Evolutionary conservation across 495 filamentous ascomycete genomes (phyloP).

Genomic region (Tuber umbilicatum): DNA sequence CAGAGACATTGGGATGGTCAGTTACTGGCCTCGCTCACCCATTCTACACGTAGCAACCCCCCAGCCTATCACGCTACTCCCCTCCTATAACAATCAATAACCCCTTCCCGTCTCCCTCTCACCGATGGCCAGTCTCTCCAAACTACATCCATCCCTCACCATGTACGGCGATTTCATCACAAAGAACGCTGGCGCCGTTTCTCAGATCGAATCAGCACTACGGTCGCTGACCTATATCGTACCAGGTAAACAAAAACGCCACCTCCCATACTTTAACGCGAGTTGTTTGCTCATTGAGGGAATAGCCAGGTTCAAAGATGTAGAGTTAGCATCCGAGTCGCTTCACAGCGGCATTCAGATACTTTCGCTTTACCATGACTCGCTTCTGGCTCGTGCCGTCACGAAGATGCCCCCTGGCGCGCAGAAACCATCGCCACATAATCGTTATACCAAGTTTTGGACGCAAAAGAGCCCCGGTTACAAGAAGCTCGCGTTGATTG

Average conservation of each 20-base stretch:
- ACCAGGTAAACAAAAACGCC: constrained; percentile 54
- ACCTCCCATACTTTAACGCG: constrained; percentile 19
- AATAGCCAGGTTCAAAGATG: constrained; percentile 81
- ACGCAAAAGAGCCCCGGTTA: constrained; percentile 67
- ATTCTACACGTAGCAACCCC: constrained; percentile 23
- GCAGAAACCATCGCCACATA: constrained; percentile 63
- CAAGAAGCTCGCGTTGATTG: constrained; percentile 63
- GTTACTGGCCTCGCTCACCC: constrained; percentile 32
- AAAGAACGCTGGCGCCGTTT: constrained; percentile 83
- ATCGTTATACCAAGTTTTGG: constrained; percentile 89
- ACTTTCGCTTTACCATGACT: constrained; percentile 89
- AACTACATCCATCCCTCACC: constrained; percentile 39
- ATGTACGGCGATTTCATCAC: constrained; percentile 89
- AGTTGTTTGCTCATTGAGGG: constrained; percentile 5
- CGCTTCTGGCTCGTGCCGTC: constrained; percentile 63
- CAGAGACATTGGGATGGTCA: constrained; percentile 14
- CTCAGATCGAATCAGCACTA: constrained; percentile 86
- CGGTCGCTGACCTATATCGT: constrained; percentile 92
- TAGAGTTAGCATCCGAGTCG: constrained; percentile 88
- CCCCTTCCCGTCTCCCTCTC: constrained; percentile 26
- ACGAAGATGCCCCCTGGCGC: constrained; percentile 46
- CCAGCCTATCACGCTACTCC: constrained; percentile 16
- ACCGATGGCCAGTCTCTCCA: constrained; percentile 36
- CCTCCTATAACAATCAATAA: constrained; percentile 34
- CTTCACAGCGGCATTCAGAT: constrained; percentile 83